Base-by-base conservation (phyloP, 164 flowering plant genomes). In the Umbellularia californica region DNA sequence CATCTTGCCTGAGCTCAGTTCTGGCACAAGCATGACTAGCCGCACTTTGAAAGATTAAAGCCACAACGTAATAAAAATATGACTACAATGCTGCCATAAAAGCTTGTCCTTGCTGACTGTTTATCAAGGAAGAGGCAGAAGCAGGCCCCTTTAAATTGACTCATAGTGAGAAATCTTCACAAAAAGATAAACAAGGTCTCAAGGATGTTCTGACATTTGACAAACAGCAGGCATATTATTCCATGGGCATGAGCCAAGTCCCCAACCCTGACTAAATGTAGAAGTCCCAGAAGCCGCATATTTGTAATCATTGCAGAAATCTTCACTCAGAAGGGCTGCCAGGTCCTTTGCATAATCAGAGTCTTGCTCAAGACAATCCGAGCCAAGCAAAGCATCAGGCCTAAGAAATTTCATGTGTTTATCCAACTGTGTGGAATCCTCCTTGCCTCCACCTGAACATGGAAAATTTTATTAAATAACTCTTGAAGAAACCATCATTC, bases 191-290 rank as follows among this genome's bases (percentile, higher is more conserved):
- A 27, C 19, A 15, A 13, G 6, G 69, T 65, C 69, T 77, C 73
- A 76, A 70, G 83, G 90, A 73, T 75, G 80, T 72, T 84, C 84
- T 28, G 85, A 83, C 80, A 82, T 82, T 50, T 85, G 87, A 74
- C 85, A 82, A 50, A 82, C 88, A 58, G 86, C 77, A 50, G 90
- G 88, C 86, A 89, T 83, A 81, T 79, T 88, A 65, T 83, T 85
- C 92, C 91, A 87, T 2, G 79, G 64, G 71, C 65, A 79, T 65
- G 77, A 77, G 70, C 77, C 78, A 27, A 80, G 65, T 0, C 81
- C 85, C 81, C 84, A 82, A 30, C 77, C 86, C 74, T 83, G 85
- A 77, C 70, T 76, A 27, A 68, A 60, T 35, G 82, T 20, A 35
- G 75, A 30, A 65, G 78, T 27, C 30, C 76, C 87, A 69, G 72